phyloP scores from a whole-genome alignment of 225 moss, liverwort and hornwort species.

The Neckera pumila region DNA sequence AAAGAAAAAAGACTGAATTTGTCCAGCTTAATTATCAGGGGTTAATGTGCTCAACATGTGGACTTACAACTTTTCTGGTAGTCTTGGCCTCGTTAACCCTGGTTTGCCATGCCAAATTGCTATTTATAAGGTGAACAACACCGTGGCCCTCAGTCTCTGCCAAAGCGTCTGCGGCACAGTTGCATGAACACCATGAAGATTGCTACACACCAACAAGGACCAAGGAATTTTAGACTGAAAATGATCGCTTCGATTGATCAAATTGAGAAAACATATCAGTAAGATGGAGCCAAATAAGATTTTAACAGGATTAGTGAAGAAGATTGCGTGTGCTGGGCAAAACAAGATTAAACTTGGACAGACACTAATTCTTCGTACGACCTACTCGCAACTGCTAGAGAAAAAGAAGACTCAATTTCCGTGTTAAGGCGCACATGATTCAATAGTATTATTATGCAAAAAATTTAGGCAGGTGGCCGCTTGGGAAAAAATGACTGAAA shows the following conservation, averaged over 20 bases:
- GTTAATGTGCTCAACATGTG: not conserved
- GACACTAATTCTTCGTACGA: not conserved
- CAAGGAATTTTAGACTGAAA: not conserved
- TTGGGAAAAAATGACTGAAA: not conserved
- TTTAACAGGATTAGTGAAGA: not conserved
- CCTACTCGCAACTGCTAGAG: not conserved
- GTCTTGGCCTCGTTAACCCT: constrained; percentile 33
- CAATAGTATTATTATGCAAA: not conserved
- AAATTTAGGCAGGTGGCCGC: not conserved
- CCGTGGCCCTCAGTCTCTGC: constrained; percentile 20
- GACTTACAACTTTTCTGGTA: constrained; percentile 35
- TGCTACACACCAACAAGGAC: not conserved
- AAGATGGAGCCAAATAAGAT: not conserved
- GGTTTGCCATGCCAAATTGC: constrained; percentile 24
- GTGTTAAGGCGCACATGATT: not conserved
- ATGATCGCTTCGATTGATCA: not conserved
- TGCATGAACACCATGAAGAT: not conserved
- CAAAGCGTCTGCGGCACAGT: not conserved
- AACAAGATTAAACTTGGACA: not conserved
- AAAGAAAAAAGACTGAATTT: not conserved
- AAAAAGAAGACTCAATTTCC: not conserved
- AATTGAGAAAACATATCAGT: not conserved
- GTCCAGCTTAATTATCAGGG: not conserved
- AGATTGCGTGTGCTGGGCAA: not conserved
- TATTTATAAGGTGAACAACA: constrained; percentile 13